Evolutionary conservation across 2,329 filamentous ascomycete genomes (phyloP).

Genomic region (Pseudocercospora pini-densiflorae): DNA sequence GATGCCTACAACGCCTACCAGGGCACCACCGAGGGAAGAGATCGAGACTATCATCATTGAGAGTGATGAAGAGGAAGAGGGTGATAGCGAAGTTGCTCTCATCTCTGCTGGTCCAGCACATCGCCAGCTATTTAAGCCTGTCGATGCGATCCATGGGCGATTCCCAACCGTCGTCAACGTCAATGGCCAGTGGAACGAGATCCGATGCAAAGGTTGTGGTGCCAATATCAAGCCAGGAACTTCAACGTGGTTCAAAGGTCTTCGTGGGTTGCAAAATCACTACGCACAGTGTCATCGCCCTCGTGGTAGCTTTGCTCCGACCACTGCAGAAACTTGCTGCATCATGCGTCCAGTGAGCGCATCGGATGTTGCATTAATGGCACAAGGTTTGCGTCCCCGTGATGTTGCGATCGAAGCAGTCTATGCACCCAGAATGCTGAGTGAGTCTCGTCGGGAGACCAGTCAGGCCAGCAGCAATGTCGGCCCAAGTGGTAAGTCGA

Average conservation of each 20-base stretch:
- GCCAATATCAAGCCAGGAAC: background rate
- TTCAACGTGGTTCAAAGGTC: background rate
- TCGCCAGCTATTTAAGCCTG: background rate
- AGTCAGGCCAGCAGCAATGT: background rate
- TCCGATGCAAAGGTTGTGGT: background rate
- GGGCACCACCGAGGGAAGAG: background rate
- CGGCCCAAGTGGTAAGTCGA: background rate
- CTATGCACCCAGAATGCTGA: background rate
- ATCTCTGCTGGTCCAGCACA: background rate
- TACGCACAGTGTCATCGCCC: background rate
- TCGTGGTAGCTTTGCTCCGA: background rate
- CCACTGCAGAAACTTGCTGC: background rate
- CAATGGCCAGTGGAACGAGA: background rate
- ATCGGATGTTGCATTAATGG: background rate
- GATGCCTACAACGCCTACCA: background rate
- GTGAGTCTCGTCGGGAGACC: background rate
- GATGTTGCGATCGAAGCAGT: background rate
- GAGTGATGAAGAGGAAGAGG: background rate
- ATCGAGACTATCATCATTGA: background rate
- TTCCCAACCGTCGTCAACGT: background rate
- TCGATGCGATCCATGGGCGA: background rate
- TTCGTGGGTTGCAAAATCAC: background rate
- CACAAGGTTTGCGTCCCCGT: background rate
- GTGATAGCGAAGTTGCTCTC: background rate
- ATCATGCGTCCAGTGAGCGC: background rate